Base-by-base conservation (phyloP, 169 alveolate genomes). In the Plasmodium billcollinsi region DNA sequence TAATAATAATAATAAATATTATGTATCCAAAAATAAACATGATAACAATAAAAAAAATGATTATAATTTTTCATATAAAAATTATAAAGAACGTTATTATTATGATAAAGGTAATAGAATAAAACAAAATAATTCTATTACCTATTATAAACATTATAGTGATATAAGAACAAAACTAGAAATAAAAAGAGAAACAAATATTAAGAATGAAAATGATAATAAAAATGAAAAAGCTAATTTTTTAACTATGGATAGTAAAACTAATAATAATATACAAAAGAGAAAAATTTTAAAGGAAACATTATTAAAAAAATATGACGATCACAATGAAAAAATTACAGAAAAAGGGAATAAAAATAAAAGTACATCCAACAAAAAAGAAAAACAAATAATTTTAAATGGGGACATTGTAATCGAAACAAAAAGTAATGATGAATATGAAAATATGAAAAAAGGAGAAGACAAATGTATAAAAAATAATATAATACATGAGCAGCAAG, bases 51-150 rank as follows among this genome's bases (percentile, higher is more conserved):
- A 20, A 11, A 63, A 65, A 20, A 14, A 62, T 21, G 47, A 39
- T 39, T 39, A 39, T 39, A 8, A 39, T 2, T 14, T 63, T 4
- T 63, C 89, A 18, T 65, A 76, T 58, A 76, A 76, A 65, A 76
- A 76, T 49, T 63, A 65, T 76, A 75, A 67, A 26, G 63, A 49
- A 70, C 63, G 66, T 65, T 58, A 11, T 63, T 63, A 63, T 24
- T 59, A 74, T 66, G 52, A 74, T 12, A 58, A 74, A 9, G 33
- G 33, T 56, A 74, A 43, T 49, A 26, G 88, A 7, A 26, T 20
- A 12, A 56, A 74, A 74, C 26, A 50, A 5, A 47, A 63, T 18
- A 59, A 74, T 14, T 43, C 43, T 15, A 29, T 59, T 4, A 59
- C 43, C 18, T 74, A 74, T 61, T 52, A 59, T 74, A 74, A 74